A percentile compares a stretch with the other conserved stretches of the same genome.
phyloP scores from a whole-genome alignment of 108 stramenopile species.

The Cylindrotheca closterium region DNA sequence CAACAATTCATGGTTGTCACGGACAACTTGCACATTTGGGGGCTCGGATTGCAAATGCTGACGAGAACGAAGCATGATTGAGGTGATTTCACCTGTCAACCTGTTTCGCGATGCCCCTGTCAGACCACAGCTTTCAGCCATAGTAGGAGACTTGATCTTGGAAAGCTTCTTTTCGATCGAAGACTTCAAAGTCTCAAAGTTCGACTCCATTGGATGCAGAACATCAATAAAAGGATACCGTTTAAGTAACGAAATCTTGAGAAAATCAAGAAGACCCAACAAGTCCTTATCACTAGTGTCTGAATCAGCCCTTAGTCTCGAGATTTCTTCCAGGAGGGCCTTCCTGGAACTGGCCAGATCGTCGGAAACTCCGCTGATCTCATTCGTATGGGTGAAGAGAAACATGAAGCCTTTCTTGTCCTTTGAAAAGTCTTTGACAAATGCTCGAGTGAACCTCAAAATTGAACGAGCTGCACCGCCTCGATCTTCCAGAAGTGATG shows the following conservation, averaged over 20 bases:
- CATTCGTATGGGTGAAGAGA: conserved; percentile 54
- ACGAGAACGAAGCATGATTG: background rate
- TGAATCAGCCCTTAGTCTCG: conserved; percentile 38
- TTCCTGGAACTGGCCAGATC: conserved; percentile 19
- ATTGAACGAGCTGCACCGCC: conserved; percentile 53
- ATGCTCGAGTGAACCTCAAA: conserved; percentile 48
- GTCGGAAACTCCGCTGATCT: conserved; percentile 20
- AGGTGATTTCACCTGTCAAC: conserved; percentile 31
- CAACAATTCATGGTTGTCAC: conserved; percentile 26
- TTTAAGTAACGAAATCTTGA: conserved; percentile 37
- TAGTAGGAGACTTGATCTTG: conserved; percentile 18
- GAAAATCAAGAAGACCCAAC: conserved; percentile 30
- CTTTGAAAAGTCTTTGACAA: conserved; percentile 47
- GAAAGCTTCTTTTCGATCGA: conserved; percentile 28
- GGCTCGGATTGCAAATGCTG: conserved; percentile 2
- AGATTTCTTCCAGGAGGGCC: conserved; percentile 44
- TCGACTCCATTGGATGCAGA: conserved; percentile 43
- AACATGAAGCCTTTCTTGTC: conserved; percentile 54
- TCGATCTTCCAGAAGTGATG: conserved; percentile 58
- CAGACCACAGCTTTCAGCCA: conserved; percentile 33
- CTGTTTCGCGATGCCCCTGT: conserved; percentile 37
- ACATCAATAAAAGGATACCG: conserved; percentile 51
- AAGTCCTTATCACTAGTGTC: conserved; percentile 34
- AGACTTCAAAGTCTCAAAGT: conserved; percentile 22
- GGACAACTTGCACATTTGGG: conserved; percentile 17